Conservation (phyloP, 345 rosid genomes). For the Bruguiera gymnorhiza region DNA sequence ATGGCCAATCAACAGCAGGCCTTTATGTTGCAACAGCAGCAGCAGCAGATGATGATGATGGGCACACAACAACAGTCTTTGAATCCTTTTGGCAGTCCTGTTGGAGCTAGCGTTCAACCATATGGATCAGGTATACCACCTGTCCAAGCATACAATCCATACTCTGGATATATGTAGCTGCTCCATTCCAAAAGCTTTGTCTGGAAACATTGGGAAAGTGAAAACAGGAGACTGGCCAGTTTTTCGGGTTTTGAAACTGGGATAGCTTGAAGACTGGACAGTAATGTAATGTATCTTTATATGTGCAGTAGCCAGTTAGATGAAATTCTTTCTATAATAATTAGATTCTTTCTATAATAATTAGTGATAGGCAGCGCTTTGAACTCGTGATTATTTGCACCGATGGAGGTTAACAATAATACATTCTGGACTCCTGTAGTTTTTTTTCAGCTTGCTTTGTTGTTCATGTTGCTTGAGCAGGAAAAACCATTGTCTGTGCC, state of each 20-base stretch:
- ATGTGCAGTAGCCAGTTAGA: constrained; percentile 46
- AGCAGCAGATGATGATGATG: constrained; percentile 74
- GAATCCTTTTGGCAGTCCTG: constrained; percentile 54
- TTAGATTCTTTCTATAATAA: constrained; percentile 47
- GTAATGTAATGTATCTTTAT: constrained; percentile 48
- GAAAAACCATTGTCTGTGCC: not conserved
- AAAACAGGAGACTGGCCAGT: not conserved
- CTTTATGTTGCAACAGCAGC: constrained; percentile 58
- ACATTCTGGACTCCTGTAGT: constrained; percentile 11
- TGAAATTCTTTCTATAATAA: constrained; percentile 49
- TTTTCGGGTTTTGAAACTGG: not conserved
- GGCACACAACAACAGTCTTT: constrained; percentile 47
- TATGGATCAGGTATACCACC: constrained; percentile 53
- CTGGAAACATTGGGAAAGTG: constrained; percentile 6
- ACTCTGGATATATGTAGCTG: constrained; percentile 46
- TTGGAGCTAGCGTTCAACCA: constrained; percentile 43
- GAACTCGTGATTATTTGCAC: constrained; percentile 29
- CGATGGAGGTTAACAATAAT: constrained; percentile 29
- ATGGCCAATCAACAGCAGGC: constrained; percentile 72
- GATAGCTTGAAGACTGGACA: constrained; percentile 20
- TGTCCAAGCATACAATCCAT: constrained; percentile 60
- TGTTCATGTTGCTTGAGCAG: constrained; percentile 23
- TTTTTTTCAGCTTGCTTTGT: constrained; percentile 17
- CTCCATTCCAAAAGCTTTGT: constrained; percentile 6
- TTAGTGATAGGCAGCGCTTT: constrained; percentile 20